These are phyloP conservation scores for Fistulina hepatica DNA, from an alignment of 1,284 basidiomycete genomes.

Conservation along the genomic window DNA sequence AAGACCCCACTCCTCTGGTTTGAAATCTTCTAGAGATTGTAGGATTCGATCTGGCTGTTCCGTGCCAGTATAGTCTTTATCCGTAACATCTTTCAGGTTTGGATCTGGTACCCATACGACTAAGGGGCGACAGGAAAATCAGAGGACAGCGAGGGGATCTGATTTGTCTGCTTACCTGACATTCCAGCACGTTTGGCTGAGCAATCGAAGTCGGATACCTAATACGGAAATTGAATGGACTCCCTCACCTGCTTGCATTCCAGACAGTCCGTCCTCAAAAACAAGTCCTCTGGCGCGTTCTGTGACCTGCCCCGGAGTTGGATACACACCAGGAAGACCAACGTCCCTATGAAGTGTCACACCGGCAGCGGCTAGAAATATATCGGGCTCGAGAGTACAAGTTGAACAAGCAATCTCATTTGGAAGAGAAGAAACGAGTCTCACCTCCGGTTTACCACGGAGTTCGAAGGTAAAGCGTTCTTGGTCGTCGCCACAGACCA, in stretches of 20 bases:
- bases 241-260: conserved; percentile 67
- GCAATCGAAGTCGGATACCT: no score
- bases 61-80: conserved; percentile 30
- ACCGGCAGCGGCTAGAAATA: conserved; percentile 60
- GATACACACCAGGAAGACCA: conserved; percentile 32
- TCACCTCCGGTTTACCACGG: conserved; percentile 53
- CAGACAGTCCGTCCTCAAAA: conserved; percentile 66
- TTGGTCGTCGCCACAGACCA: conserved; percentile 61
- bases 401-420: no score
- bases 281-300: conserved; percentile 56
- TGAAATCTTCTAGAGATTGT: conserved; percentile 52
- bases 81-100: conserved; percentile 43
- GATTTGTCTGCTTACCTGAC: conserved; percentile 45
- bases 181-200: conserved; percentile 70
- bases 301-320: conserved; percentile 28
- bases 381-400: no score
- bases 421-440: no score
- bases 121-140: conserved; percentile 22
- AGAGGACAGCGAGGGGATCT: conserved; percentile 2
- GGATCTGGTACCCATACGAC: conserved; percentile 72
- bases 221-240: no score
- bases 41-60: conserved; percentile 45
- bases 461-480: conserved; percentile 26
- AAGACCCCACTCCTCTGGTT: conserved; percentile 66
- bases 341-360: conserved; percentile 43